Base-by-base conservation (phyloP, 2,329 filamentous ascomycete genomes). In the Beauveria varroae region DNA sequence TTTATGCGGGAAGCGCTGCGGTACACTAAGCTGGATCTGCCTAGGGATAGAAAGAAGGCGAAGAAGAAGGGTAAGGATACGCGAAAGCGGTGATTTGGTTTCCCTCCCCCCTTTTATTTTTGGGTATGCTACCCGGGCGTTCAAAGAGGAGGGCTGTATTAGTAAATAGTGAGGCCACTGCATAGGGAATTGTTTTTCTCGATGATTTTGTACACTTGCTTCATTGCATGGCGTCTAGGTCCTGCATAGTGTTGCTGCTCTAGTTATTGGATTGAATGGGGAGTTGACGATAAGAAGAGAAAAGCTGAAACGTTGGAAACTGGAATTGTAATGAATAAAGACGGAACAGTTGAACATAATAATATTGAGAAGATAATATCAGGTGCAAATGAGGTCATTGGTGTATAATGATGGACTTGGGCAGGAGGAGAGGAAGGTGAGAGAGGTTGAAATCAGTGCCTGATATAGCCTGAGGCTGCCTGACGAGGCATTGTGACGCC, bases 1-100 rank as follows among this genome's bases (percentile, higher is more conserved):
- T 82, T 84, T 61, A 90, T 93, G 86, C 80, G 81, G 51, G 86
- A 76, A 65, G 78, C 81, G 69, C 75, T 88, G 24, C 81, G 82
- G 67, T 78, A 81, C 53, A 84, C 83, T 26, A 79, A 83, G 56
- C 73, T 88, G 61, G 85, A 88, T 65, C 70, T 88, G 34, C 86
- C 86, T 5, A 85, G 80, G 73, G 85, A 88, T 67, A 86, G 83
- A 72, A 86, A 84, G 71, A 86, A 81, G 72, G 78, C 79, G 41
- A 86, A 83, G 72, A 85, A 78, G 64, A 81, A 79, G 71, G 82
- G 83, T 57, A 84, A 81, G 65, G 83, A 86, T 63, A 82, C 76
- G 46, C 74, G 83, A 63, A 84, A 84, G 69, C 68, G 74, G 64
- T 76, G 64, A 72, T 43, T 10, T n/a, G 10, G 40, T 10, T 14